phyloP scores from a whole-genome alignment of 2,329 filamentous ascomycete species.

The Fonsecaea monophora region DNA sequence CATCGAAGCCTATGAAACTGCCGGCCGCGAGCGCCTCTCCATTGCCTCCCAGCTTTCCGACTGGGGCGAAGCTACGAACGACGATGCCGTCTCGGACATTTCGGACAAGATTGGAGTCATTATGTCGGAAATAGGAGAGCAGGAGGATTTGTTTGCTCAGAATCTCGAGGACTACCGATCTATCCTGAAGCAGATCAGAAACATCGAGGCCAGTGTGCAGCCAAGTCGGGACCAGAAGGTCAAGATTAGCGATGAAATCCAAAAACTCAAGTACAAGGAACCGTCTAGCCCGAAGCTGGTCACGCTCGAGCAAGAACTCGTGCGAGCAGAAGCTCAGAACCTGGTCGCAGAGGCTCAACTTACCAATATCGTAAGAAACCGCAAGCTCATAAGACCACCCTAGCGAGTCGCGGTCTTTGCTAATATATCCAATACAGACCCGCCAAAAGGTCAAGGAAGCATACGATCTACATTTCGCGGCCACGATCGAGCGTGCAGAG shows the following conservation, averaged over 20 bases:
- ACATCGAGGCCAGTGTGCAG: conserved; percentile 94
- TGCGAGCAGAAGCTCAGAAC: conserved; percentile 93
- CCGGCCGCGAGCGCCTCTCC: conserved; percentile 79
- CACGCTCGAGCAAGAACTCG: conserved; percentile 92
- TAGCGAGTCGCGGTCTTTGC: not conserved
- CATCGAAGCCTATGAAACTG: conserved; percentile 81
- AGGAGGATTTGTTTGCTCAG: conserved; percentile 87
- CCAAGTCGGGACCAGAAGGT: conserved; percentile 85
- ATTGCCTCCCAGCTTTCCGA: conserved; percentile 92
- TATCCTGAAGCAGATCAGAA: conserved; percentile 87
- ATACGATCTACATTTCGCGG: conserved; percentile 84
- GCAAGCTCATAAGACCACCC: not conserved
- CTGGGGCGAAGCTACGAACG: conserved; percentile 91
- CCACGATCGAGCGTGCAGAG: conserved; percentile 93
- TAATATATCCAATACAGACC: conserved; percentile 63
- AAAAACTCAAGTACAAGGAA: conserved; percentile 89
- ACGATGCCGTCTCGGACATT: conserved; percentile 86
- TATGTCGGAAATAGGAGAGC: conserved; percentile 89
- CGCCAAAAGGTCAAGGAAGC: conserved; percentile 96
- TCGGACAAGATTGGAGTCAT: conserved; percentile 95
- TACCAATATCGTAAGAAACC: conserved; percentile 77
- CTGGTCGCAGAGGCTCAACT: conserved; percentile 95
- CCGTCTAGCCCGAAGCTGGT: conserved; percentile 81
- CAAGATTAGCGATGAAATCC: conserved; percentile 92
- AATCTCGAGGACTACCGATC: conserved; percentile 83